Percentiles rank a stretch among this genome's conserved stretches.
These are phyloP conservation scores for Pyronema omphalodes DNA, from an alignment of 495 filamentous ascomycete genomes.

Conservation along the genomic window DNA sequence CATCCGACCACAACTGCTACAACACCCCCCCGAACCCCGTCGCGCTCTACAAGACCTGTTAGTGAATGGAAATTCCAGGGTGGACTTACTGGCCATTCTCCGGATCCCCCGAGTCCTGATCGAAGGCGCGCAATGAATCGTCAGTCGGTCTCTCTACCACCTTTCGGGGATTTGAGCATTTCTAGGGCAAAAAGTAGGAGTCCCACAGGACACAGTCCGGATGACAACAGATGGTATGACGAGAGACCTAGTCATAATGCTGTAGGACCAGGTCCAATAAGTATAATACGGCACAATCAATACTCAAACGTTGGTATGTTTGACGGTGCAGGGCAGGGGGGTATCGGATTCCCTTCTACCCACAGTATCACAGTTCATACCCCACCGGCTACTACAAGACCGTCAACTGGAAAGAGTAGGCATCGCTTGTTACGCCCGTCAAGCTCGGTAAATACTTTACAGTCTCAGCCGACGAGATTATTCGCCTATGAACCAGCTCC, in stretches of 20 bases:
- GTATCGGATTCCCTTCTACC: conserved; percentile 20
- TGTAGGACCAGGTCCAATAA: too few species aligned
- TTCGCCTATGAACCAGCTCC: background rate
- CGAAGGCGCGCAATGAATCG: conserved; percentile 5
- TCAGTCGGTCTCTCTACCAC: conserved; percentile 5
- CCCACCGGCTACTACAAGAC: background rate
- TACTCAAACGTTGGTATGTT: too few species aligned
- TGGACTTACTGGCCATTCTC: conserved; percentile 5
- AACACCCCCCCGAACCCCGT: conserved; percentile 27
- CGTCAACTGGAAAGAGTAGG: conserved; percentile 2
- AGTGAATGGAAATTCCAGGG: conserved; percentile 13
- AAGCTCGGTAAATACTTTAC: conserved; percentile 21
- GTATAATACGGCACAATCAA: too few species aligned
- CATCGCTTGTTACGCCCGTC: conserved; percentile 21
- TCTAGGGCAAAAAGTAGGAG: conserved; percentile 14
- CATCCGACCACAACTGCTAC: conserved; percentile 10
- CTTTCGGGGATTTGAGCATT: conserved; percentile 15
- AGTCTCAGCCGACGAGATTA: conserved; percentile 12
- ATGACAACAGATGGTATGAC: too few species aligned
- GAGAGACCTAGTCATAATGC: too few species aligned
- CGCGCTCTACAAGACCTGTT: conserved; percentile 12
- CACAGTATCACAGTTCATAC: conserved; percentile 11
- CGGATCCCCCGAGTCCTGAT: conserved; percentile 12
- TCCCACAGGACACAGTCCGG: background rate
- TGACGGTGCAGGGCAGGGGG: background rate